These are phyloP conservation scores for Aegilops umbellulata DNA, from an alignment of 176 grass and related monocot species.

Conservation along the genomic window DNA sequence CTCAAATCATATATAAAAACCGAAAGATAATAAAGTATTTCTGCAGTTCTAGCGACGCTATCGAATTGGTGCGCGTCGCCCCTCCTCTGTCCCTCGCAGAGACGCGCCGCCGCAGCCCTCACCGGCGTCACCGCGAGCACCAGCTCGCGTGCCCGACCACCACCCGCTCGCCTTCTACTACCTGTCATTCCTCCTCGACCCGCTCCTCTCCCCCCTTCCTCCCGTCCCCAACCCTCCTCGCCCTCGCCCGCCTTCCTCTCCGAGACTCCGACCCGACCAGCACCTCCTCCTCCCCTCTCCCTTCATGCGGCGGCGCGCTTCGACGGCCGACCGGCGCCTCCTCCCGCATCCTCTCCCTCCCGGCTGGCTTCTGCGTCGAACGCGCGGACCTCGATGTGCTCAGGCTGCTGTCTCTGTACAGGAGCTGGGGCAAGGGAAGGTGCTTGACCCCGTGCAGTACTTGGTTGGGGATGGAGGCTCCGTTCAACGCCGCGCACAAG, in stretches of 20 bases:
- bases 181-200: constrained; percentile 69
- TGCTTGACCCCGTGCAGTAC: constrained; percentile 48
- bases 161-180: constrained; percentile 61
- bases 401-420: constrained; percentile 47
- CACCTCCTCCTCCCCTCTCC: constrained; percentile 19
- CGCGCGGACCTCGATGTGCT: background rate
- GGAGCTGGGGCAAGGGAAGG: constrained; percentile 47
- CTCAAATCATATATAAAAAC: too few relatives aligned
- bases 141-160: constrained; percentile 34
- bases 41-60: too few relatives aligned
- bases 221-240: constrained; percentile 41
- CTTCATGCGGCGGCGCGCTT: constrained; percentile 56
- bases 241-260: constrained; percentile 66
- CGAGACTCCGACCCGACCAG: background rate
- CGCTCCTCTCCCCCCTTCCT: too few relatives aligned
- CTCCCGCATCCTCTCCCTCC: constrained; percentile 39
- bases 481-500: constrained; percentile 50
- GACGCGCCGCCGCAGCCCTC: too few relatives aligned
- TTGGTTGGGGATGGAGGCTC: constrained; percentile 47
- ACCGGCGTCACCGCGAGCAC: too few relatives aligned
- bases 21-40: too few relatives aligned
- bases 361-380: constrained; percentile 49
- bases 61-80: too few relatives aligned
- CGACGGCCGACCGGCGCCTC: constrained; percentile 40
- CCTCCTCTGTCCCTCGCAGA: too few relatives aligned